Percentiles rank a stretch among this genome's conserved stretches.
Conservation (phyloP, 371 early-diverging fungal genomes). For the Mortierella sp. region DNA sequence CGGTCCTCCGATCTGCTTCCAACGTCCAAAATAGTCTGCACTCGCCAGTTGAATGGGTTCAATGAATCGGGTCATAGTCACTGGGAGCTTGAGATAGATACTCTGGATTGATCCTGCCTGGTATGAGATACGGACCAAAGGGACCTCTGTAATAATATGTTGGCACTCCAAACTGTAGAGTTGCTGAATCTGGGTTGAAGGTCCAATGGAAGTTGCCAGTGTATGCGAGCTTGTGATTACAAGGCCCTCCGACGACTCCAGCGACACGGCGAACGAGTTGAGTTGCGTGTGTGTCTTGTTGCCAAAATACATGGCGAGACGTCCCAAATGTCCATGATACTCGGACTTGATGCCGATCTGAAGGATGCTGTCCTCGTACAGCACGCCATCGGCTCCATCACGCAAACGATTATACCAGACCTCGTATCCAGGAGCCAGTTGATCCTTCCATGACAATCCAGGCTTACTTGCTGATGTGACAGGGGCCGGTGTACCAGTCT, state of each 20-base stretch:
- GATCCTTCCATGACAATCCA: slow-evolving; percentile 39
- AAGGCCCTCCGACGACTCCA: slow-evolving; percentile 54
- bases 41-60: slow-evolving; percentile 84
- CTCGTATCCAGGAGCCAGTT: slow-evolving; percentile 65
- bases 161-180: slow-evolving; percentile 78
- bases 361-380: slow-evolving; percentile 88
- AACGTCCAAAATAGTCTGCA: slow-evolving; percentile 90
- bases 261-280: slow-evolving; percentile 53
- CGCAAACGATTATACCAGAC: slow-evolving; percentile 69
- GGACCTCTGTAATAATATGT: slow-evolving; percentile 65
- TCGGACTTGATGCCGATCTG: slow-evolving; percentile 92
- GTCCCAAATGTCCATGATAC: slow-evolving; percentile 86
- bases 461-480: slow-evolving; percentile 10
- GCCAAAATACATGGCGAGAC: slow-evolving; percentile 87
- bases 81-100: slow-evolving; percentile 78
- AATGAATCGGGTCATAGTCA: slow-evolving; percentile 86
- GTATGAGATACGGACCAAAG: slow-evolving; percentile 73
- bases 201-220: slow-evolving; percentile 63
- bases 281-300: slow-evolving; percentile 78
- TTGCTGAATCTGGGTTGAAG: slow-evolving; percentile 80
- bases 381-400: slow-evolving; percentile 81
- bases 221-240: slow-evolving; percentile 53
- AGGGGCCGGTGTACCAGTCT: slow-evolving; percentile 5
- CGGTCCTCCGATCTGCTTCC: slow-evolving; percentile 94
- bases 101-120: slow-evolving; percentile 62